phyloP scores from a whole-genome alignment of 345 rosid species.

The Moricandia moricandioides region DNA sequence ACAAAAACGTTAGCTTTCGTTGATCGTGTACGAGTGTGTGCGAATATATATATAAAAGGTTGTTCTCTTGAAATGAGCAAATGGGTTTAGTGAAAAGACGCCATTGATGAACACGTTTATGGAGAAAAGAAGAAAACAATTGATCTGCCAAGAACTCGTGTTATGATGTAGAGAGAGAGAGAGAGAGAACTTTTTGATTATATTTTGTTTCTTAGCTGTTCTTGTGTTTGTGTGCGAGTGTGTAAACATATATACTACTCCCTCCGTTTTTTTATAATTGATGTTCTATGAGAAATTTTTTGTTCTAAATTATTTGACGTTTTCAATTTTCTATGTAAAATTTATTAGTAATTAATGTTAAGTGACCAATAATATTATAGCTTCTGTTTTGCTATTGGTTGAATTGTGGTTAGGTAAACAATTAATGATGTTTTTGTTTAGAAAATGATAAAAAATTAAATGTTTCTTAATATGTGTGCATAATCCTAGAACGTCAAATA shows the following conservation, averaged over 20 bases:
- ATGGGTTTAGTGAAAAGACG: slow-evolving; percentile 24
- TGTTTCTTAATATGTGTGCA: too few species aligned
- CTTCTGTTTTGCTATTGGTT: too few species aligned
- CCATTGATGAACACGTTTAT: slow-evolving; percentile 32
- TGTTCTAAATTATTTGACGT: too few species aligned
- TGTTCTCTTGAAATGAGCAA: background rate
- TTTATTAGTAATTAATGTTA: too few species aligned
- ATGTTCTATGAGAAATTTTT: too few species aligned
- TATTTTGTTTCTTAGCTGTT: background rate
- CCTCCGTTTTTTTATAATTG: too few species aligned
- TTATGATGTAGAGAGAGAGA: background rate
- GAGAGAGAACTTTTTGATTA: background rate
- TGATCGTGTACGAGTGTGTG: background rate
- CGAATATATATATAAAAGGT: background rate
- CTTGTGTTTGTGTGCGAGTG: background rate
- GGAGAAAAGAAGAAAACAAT: background rate
- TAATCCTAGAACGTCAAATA: too few species aligned
- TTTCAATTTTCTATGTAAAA: too few species aligned
- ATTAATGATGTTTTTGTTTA: too few species aligned
- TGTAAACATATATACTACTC: slow-evolving; percentile 3
- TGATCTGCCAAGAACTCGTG: slow-evolving; percentile 11
- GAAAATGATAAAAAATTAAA: too few species aligned
- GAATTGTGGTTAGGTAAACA: too few species aligned
- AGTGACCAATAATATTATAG: too few species aligned
- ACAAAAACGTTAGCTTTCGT: background rate